These are phyloP conservation scores for Kodamaea laetipori DNA, from an alignment of 805 yeast species.

Conservation along the genomic window DNA sequence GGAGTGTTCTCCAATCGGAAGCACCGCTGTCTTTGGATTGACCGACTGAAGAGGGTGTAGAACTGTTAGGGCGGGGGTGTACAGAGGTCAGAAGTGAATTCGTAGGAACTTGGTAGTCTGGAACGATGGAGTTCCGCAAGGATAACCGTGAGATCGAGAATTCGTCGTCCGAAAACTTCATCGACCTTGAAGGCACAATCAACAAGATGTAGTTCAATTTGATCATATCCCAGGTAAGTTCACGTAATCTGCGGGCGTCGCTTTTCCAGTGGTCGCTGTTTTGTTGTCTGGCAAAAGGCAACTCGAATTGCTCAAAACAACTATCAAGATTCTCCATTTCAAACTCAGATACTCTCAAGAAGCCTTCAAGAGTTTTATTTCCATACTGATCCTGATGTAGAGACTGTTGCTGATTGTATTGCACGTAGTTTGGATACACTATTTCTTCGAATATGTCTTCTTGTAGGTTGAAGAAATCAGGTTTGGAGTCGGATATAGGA, in stretches of 20 bases:
- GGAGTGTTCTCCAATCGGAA: constrained; percentile 8
- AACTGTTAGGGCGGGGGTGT: constrained; percentile 2
- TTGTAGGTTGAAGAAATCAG: background rate
- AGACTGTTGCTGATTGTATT: background rate
- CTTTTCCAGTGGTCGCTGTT: constrained; percentile 12
- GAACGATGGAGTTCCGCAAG: background rate
- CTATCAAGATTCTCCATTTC: constrained; percentile 8
- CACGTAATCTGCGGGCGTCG: constrained; percentile 33
- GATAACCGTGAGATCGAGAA: background rate
- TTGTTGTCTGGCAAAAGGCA: constrained; percentile 1
- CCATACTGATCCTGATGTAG: background rate
- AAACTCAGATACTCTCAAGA: constrained; percentile 1
- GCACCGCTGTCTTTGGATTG: background rate
- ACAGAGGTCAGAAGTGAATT: background rate
- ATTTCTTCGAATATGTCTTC: constrained; percentile 14
- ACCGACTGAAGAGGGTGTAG: background rate
- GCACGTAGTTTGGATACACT: constrained; percentile 9
- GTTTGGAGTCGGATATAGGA: background rate
- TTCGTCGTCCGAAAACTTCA: background rate
- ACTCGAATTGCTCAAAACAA: constrained; percentile 6
- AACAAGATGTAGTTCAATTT: constrained; percentile 22
- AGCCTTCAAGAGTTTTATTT: background rate
- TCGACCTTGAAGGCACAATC: background rate
- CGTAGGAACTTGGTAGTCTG: background rate
- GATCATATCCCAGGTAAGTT: constrained; percentile 33